A percentile compares a stretch with the other conserved stretches of the same genome.
Conservation (phyloP, 2,329 filamentous ascomycete genomes). For the Drechslerella dactyloides region DNA sequence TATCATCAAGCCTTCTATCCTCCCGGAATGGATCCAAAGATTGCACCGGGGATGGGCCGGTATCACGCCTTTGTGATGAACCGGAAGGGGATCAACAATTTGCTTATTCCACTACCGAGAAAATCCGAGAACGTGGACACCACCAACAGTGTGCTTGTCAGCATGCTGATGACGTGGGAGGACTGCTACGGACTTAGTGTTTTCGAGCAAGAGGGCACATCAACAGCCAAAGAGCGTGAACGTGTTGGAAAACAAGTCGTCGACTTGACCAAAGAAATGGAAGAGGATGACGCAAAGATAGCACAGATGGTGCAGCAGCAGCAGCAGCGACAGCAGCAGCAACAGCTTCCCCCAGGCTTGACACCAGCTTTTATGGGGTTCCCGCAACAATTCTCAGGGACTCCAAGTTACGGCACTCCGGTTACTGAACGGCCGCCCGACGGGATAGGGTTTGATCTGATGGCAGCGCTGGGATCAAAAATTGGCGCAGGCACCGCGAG, state of each 20-base stretch:
- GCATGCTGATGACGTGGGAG: slow-evolving; percentile 46
- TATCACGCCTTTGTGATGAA: slow-evolving; percentile 44
- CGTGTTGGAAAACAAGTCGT: slow-evolving; percentile 26
- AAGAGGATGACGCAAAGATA: slow-evolving; percentile 12
- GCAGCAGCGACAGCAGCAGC: slow-evolving; percentile 5
- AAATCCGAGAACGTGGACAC: slow-evolving; percentile 43
- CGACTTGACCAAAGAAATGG: slow-evolving; percentile 38
- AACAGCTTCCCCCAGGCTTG: not conserved
- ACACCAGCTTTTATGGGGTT: not conserved
- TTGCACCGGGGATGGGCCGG: slow-evolving; percentile 17
- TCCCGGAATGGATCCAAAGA: slow-evolving; percentile 10
- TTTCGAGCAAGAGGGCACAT: slow-evolving; percentile 42
- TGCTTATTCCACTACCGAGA: slow-evolving; percentile 43
- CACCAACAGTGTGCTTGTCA: slow-evolving; percentile 40
- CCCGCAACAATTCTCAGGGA: slow-evolving; percentile 6
- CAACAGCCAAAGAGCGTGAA: slow-evolving; percentile 36
- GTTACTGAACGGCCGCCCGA: slow-evolving; percentile 14
- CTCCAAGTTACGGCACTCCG: slow-evolving; percentile 28
- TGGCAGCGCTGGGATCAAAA: slow-evolving; percentile 46
- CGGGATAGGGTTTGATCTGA: slow-evolving; percentile 33
- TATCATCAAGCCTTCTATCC: slow-evolving; percentile 29
- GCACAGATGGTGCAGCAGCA: slow-evolving; percentile 25
- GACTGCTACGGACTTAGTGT: slow-evolving; percentile 45
- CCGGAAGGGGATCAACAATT: slow-evolving; percentile 39
- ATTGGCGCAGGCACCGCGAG: slow-evolving; percentile 31